Percentiles rank a stretch among this genome's conserved stretches.
phyloP scores from a whole-genome alignment of 805 yeast species.

The Saccharomyces paradoxus region DNA sequence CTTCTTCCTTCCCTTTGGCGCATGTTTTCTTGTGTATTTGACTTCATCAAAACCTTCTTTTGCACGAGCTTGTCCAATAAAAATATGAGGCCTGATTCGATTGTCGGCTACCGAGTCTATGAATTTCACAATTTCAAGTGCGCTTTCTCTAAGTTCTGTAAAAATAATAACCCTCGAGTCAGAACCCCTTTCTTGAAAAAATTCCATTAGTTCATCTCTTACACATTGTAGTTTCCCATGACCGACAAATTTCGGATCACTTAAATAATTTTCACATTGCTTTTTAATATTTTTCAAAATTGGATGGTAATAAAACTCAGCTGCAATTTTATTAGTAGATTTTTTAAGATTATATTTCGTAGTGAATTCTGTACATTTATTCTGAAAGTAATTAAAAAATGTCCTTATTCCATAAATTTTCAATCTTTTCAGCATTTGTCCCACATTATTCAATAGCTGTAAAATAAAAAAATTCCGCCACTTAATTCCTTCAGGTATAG shows the following conservation, averaged over 20 bases:
- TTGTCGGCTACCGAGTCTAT: conserved; percentile 38
- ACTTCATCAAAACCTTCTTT: conserved; percentile 61
- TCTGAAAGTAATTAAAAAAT: conserved; percentile 58
- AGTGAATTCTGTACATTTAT: conserved; percentile 49
- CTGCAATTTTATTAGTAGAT: conserved; percentile 54
- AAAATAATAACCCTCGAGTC: conserved; percentile 78
- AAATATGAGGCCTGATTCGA: conserved; percentile 63
- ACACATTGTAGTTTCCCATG: conserved; percentile 69
- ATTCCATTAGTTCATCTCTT: conserved; percentile 47
- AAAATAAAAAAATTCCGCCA: conserved; percentile 62
- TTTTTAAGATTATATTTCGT: conserved; percentile 53
- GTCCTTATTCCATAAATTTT: conserved; percentile 77
- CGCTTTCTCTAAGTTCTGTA: conserved; percentile 84
- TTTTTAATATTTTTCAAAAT: conserved; percentile 38
- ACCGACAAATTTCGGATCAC: conserved; percentile 35
- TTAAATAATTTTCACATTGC: conserved; percentile 38
- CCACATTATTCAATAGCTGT: conserved; percentile 59
- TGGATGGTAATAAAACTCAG: conserved; percentile 50
- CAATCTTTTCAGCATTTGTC: conserved; percentile 60
- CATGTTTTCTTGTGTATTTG: conserved; percentile 36
- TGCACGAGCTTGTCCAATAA: conserved; percentile 84
- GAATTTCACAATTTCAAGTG: conserved; percentile 69
- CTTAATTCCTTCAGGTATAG: conserved; percentile 58
- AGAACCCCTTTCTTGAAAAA: conserved; percentile 38
- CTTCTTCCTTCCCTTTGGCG: conserved; percentile 38